A percentile compares a stretch with the other conserved stretches of the same genome.
These are phyloP conservation scores for Solanum infundibuliforme DNA, from an alignment of 257 asterid genomes.

Conservation along the genomic window DNA sequence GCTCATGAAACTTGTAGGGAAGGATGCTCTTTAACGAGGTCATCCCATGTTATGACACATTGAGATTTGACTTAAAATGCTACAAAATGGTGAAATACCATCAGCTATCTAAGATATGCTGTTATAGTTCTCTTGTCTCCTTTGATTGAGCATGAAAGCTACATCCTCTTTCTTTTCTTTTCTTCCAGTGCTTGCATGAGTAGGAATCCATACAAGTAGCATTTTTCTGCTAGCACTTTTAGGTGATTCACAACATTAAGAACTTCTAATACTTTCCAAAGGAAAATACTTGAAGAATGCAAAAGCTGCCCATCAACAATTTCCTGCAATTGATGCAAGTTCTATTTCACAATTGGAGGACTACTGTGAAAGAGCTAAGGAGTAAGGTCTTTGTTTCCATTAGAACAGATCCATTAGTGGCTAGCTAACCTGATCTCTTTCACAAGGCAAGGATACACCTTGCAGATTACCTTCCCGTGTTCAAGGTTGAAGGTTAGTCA, in stretches of 20 bases:
- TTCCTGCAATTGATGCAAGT: neutral
- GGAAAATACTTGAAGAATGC: neutral
- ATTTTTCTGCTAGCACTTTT: neutral
- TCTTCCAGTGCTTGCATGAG: neutral
- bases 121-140: neutral
- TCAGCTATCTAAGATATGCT: neutral
- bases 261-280: neutral
- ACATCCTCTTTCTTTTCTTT: neutral
- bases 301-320: neutral
- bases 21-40: constrained; percentile 11
- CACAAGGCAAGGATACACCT: neutral
- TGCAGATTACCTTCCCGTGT: neutral
- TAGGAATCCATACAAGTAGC: neutral
- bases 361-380: neutral
- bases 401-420: neutral
- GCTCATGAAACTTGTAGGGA: constrained; percentile 48
- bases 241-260: neutral
- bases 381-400: neutral
- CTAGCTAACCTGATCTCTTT: neutral
- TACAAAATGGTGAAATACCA: neutral
- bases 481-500: neutral
- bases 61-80: neutral
- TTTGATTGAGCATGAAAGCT: neutral
- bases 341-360: neutral
- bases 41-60: neutral